Conservation (phyloP, 257 asterid genomes). For the Lavandula angustifolia region DNA sequence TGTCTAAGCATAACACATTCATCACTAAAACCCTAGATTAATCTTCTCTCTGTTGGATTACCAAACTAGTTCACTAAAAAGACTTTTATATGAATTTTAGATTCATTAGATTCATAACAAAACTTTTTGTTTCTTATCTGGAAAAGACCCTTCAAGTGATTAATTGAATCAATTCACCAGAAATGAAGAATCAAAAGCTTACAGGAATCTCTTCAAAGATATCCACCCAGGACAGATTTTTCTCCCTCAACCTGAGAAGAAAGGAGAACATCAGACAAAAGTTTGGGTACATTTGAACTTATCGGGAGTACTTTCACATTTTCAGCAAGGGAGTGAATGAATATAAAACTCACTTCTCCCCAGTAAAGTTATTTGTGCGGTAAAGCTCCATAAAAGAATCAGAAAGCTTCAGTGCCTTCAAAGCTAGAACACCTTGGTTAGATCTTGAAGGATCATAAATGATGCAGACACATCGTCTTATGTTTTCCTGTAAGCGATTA, state of each 20-base stretch:
- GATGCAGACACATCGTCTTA: slow-evolving; percentile 90
- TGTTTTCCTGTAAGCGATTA: slow-evolving; percentile 72
- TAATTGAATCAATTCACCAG: slow-evolving; percentile 14
- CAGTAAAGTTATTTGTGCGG: slow-evolving; percentile 79
- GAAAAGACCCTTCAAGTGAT: not conserved
- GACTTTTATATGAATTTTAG: not conserved
- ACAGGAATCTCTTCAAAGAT: slow-evolving; percentile 98
- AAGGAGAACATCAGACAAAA: slow-evolving; percentile 19
- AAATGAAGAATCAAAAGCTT: slow-evolving; percentile 34
- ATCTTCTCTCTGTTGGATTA: not conserved
- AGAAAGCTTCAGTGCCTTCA: slow-evolving; percentile 96
- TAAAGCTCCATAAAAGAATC: slow-evolving; percentile 98
- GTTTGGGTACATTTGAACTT: not conserved
- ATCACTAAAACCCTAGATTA: not conserved
- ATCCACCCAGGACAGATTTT: slow-evolving; percentile 95
- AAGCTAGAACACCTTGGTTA: slow-evolving; percentile 91
- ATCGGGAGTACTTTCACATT: not conserved
- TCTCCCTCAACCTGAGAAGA: slow-evolving; percentile 81
- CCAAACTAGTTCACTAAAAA: not conserved
- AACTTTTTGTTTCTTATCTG: not conserved
- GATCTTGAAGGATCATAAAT: slow-evolving; percentile 97
- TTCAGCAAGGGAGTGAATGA: slow-evolving; percentile 13
- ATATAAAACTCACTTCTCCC: slow-evolving; percentile 73
- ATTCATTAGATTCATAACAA: not conserved
- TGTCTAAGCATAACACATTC: not conserved